Evolutionary conservation across 495 filamentous ascomycete species (phyloP).

Genomic region (Penicillium crystallinum): DNA sequence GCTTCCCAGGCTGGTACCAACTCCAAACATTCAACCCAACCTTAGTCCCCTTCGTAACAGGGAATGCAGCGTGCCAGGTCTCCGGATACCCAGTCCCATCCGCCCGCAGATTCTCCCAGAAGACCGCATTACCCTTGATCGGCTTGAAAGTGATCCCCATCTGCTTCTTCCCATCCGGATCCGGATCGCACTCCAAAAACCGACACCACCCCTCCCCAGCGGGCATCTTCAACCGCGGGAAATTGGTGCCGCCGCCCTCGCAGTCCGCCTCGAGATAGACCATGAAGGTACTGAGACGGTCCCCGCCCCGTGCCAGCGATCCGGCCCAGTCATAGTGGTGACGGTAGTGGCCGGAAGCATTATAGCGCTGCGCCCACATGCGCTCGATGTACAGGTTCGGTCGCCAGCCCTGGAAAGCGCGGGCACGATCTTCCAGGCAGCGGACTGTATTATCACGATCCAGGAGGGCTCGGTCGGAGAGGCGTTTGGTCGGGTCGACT

Average conservation of each 20-base stretch:
- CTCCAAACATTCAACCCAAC: constrained; percentile 81
- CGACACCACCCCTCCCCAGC: constrained; percentile 48
- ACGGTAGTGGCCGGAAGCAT: constrained; percentile 50
- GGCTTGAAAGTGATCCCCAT: constrained; percentile 61
- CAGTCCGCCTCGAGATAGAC: constrained; percentile 57
- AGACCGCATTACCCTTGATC: constrained; percentile 65
- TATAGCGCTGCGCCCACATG: constrained; percentile 58
- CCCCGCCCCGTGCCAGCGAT: constrained; percentile 35
- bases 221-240: constrained; percentile 46
- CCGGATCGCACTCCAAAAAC: constrained; percentile 54
- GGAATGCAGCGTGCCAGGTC: constrained; percentile 66
- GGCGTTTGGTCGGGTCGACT: constrained; percentile 44
- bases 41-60: constrained; percentile 62
- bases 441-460: constrained; percentile 55
- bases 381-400: constrained; percentile 55
- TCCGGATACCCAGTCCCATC: constrained; percentile 60
- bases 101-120: constrained; percentile 65
- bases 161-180: not conserved
- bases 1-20: constrained; percentile 39
- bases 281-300: constrained; percentile 55
- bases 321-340: constrained; percentile 58
- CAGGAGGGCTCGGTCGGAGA: constrained; percentile 55
- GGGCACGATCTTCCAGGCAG: constrained; percentile 65
- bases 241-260: constrained; percentile 58
- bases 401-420: constrained; percentile 65